phyloP scores from a whole-genome alignment of 306 rosid species.

The Mucuna pruriens region DNA sequence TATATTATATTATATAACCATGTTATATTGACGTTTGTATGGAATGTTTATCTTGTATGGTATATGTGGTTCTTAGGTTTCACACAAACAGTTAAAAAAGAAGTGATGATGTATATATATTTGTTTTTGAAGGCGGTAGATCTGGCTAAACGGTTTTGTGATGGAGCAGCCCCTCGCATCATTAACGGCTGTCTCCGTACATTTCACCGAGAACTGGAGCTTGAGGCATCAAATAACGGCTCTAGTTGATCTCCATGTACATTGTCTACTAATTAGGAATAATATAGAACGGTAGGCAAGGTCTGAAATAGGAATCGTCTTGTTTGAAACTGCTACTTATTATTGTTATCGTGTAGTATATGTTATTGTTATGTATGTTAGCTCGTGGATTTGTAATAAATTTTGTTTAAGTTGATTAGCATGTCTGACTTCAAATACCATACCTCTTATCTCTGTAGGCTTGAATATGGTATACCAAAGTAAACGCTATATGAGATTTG shows the following conservation, averaged over 20 bases:
- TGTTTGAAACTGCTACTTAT: constrained; percentile 1
- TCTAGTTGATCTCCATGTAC: constrained; percentile 28
- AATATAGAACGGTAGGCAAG: neutral
- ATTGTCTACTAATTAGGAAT: no score
- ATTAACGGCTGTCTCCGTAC: constrained; percentile 93
- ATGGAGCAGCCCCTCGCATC: constrained; percentile 91
- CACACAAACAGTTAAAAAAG: neutral
- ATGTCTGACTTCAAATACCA: no score
- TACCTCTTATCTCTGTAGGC: no score
- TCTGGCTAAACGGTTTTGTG: constrained; percentile 94
- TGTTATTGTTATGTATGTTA: neutral
- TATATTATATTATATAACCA: neutral
- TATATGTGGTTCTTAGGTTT: neutral
- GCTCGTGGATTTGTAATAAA: no score
- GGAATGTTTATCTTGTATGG: neutral
- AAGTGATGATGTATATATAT: neutral
- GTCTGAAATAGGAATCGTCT: neutral
- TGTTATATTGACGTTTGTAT: neutral
- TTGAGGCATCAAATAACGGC: constrained; percentile 32
- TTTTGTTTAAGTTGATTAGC: no score
- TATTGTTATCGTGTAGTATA: constrained; percentile 5
- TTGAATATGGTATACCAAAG: no score
- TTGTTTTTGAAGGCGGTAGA: constrained; percentile 81
- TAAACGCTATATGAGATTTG: no score
- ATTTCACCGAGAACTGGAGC: constrained; percentile 57